A percentile compares a stretch with the other conserved stretches of the same genome.
Conservation (phyloP, 805 yeast species). For the Metschnikowia orientalis region DNA sequence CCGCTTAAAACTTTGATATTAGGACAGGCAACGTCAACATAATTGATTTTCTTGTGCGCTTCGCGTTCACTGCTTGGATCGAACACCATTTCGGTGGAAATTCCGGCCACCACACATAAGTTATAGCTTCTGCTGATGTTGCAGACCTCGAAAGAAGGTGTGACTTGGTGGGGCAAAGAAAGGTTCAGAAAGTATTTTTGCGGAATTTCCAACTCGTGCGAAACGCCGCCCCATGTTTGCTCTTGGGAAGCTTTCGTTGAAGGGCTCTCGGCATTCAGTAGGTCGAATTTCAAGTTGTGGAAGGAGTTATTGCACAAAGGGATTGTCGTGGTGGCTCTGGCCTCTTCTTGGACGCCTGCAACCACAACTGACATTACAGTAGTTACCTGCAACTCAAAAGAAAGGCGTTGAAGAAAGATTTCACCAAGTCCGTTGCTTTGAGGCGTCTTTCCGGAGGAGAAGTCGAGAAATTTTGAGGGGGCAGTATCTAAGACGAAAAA, state of each 20-base stretch:
- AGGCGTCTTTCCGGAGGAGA: conserved; percentile 30
- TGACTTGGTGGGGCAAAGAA: conserved; percentile 42
- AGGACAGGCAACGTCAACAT: conserved; percentile 29
- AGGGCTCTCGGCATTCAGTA: conserved; percentile 29
- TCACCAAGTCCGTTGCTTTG: conserved; percentile 46
- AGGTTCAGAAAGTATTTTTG: conserved; percentile 35
- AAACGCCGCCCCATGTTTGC: conserved; percentile 8
- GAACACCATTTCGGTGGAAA: conserved; percentile 19
- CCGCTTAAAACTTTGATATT: conserved; percentile 36
- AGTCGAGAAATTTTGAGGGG: conserved; percentile 29
- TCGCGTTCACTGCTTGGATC: conserved; percentile 18
- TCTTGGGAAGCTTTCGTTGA: conserved; percentile 21
- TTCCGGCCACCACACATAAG: conserved; percentile 30
- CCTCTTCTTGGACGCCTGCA: conserved; percentile 21
- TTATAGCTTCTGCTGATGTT: conserved; percentile 47
- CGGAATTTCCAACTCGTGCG: conserved; percentile 46
- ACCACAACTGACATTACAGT: conserved; percentile 25
- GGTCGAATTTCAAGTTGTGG: conserved; percentile 36
- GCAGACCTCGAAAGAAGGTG: conserved; percentile 56
- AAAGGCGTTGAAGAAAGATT: conserved; percentile 39
- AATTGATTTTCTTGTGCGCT: conserved; percentile 19
- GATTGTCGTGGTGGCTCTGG: conserved; percentile 22
- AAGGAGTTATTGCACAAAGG: conserved; percentile 31
- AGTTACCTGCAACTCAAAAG: conserved; percentile 26
- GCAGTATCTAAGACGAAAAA: conserved; percentile 26